Evolutionary conservation across 495 filamentous ascomycete genomes (phyloP).

Genomic region (Podospora tetraspora): DNA sequence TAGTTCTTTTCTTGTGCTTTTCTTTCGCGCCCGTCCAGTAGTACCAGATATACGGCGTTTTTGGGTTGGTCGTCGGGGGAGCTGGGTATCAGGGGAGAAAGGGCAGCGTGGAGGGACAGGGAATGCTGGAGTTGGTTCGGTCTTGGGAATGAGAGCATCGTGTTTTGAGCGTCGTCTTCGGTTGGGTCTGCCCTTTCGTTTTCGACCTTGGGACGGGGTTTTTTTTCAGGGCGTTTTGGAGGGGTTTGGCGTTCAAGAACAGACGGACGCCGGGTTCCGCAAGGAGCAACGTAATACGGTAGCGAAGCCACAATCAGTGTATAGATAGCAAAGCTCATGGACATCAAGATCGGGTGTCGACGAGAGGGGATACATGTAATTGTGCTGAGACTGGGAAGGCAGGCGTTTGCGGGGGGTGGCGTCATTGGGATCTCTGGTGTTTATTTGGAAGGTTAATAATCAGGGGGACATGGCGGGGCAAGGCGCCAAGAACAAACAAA

Average conservation of each 20-base stretch:
- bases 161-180: not conserved
- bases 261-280: not conserved
- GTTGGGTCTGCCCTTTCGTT: not conserved
- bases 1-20: not conserved
- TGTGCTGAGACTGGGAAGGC: not conserved
- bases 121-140: not conserved
- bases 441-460: not conserved
- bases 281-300: not conserved
- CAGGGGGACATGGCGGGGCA: too few species aligned
- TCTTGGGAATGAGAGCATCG: not conserved
- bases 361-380: not conserved
- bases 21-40: not conserved
- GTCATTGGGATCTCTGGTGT: not conserved
- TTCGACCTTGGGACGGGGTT: not conserved
- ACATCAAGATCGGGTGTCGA: not conserved
- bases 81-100: not conserved
- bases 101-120: not conserved
- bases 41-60: not conserved
- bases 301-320: not conserved
- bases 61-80: not conserved
- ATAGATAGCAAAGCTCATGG: not conserved
- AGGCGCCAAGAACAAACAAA: too few species aligned
- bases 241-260: not conserved
- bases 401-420: not conserved
- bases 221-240: not conserved